A percentile compares a stretch with the other conserved stretches of the same genome.
phyloP scores from a whole-genome alignment of 768 basidiomycete genomes.

The Sarcodon sp. region DNA sequence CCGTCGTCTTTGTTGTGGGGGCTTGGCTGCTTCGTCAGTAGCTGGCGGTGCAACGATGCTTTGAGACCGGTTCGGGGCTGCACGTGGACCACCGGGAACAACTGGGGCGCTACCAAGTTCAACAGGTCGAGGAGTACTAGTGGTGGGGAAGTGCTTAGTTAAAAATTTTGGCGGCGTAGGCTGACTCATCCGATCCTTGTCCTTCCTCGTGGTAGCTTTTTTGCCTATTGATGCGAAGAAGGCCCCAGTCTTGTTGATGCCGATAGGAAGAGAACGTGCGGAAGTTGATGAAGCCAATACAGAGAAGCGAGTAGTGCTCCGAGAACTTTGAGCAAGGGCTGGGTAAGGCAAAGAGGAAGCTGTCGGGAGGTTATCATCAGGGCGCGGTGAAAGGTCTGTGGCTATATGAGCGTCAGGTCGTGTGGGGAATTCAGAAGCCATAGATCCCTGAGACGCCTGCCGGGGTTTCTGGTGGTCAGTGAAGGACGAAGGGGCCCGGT shows the following conservation, averaged over 20 bases:
- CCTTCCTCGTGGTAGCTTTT: conserved; percentile 44
- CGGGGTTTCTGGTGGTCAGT: conserved; percentile 34
- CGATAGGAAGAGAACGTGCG: conserved; percentile 9
- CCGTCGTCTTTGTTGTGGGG: conserved; percentile 6
- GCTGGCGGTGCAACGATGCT: conserved; percentile 20
- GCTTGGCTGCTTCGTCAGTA: conserved; percentile 26
- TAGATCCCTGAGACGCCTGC: conserved; percentile 59
- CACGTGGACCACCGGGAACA: conserved; percentile 66
- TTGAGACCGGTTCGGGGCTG: conserved; percentile 42
- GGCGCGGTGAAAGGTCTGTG: conserved; percentile 52
- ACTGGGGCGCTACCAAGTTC: conserved; percentile 24
- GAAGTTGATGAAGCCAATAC: conserved; percentile 26
- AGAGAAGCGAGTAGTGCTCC: conserved; percentile 20
- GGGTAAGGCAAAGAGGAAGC: conserved; percentile 63
- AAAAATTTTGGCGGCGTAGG: conserved; percentile 22
- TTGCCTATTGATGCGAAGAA: conserved; percentile 71
- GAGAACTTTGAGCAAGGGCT: conserved; percentile 32
- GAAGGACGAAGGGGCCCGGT: not conserved
- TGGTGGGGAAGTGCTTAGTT: conserved; percentile 21
- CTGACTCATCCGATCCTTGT: conserved; percentile 11
- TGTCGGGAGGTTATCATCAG: conserved; percentile 34
- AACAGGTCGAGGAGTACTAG: not conserved
- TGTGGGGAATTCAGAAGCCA: conserved; percentile 67
- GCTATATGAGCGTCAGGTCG: conserved; percentile 70
- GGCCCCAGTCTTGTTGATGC: conserved; percentile 25